phyloP scores from a whole-genome alignment of 306 rosid genomes.

The Purshia tridentata region DNA sequence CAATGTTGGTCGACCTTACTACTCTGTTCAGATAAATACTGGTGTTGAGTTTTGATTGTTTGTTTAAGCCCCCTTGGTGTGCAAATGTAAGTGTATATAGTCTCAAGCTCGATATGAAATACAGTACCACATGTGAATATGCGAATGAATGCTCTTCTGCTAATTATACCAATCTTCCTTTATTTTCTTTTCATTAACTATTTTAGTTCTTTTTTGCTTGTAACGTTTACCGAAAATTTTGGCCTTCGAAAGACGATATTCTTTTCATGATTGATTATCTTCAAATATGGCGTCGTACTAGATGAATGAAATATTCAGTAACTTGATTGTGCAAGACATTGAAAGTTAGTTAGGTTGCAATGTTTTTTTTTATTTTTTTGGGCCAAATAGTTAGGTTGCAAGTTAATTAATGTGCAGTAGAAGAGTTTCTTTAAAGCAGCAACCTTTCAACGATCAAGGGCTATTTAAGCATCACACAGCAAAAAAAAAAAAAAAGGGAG shows the following conservation, averaged over 20 bases:
- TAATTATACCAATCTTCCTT: slow-evolving; percentile 21
- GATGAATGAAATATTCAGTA: neutral
- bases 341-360: neutral
- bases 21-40: slow-evolving; percentile 79
- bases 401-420: neutral
- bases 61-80: slow-evolving; percentile 17
- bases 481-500: too few species aligned
- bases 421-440: neutral
- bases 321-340: too few species aligned
- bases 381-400: neutral
- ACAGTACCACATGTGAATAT: slow-evolving; percentile 21
- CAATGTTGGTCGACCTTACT: slow-evolving; percentile 69
- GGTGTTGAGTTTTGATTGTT: slow-evolving; percentile 74
- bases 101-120: slow-evolving; percentile 21
- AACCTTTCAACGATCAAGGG: neutral
- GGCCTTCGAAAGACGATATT: neutral
- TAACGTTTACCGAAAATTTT: neutral
- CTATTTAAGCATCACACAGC: neutral
- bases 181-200: neutral
- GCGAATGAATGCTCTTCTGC: slow-evolving; percentile 4
- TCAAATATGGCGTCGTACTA: neutral
- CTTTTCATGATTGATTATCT: too few species aligned
- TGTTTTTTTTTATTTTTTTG: too few species aligned
- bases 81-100: slow-evolving; percentile 59
- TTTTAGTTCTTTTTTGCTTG: neutral